These are phyloP conservation scores for Alternaria burnsii DNA, from an alignment of 2,329 filamentous ascomycete genomes.

Conservation along the genomic window DNA sequence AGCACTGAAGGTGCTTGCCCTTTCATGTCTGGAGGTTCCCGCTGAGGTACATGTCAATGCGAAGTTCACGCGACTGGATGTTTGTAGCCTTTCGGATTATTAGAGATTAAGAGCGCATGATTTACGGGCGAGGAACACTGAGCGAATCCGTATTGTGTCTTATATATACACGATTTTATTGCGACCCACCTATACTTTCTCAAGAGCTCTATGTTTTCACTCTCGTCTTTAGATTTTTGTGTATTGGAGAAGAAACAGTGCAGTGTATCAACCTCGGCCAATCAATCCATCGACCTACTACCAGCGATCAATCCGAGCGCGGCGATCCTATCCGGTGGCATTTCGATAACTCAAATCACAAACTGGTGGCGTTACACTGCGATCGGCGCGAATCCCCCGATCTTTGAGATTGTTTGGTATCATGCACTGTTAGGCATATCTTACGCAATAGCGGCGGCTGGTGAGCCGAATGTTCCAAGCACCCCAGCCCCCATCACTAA, in stretches of 20 bases:
- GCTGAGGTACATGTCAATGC: not conserved
- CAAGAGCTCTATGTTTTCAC: not conserved
- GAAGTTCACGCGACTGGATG: not conserved
- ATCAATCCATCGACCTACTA: not conserved
- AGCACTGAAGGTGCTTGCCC: conserved; percentile 14
- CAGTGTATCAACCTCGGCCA: not conserved
- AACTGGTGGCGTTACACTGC: not conserved
- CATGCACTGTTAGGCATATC: not conserved
- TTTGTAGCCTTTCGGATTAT: not conserved
- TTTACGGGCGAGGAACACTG: not conserved
- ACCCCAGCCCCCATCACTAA: not conserved
- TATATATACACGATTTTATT: not conserved
- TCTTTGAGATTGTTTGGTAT: not conserved
- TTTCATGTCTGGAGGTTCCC: conserved; percentile 14
- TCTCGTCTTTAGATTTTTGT: not conserved
- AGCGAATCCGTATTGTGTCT: not conserved
- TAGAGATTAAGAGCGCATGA: not conserved
- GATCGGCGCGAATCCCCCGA: not conserved
- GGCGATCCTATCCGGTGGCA: not conserved
- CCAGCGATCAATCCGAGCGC: not conserved
- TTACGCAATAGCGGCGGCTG: not conserved
- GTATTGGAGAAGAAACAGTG: not conserved
- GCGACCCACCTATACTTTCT: not conserved
- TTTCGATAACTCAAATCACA: not conserved
- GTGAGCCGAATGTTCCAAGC: no score